phyloP scores from a whole-genome alignment of 768 basidiomycete species.

The Tephrocybe sp. region DNA sequence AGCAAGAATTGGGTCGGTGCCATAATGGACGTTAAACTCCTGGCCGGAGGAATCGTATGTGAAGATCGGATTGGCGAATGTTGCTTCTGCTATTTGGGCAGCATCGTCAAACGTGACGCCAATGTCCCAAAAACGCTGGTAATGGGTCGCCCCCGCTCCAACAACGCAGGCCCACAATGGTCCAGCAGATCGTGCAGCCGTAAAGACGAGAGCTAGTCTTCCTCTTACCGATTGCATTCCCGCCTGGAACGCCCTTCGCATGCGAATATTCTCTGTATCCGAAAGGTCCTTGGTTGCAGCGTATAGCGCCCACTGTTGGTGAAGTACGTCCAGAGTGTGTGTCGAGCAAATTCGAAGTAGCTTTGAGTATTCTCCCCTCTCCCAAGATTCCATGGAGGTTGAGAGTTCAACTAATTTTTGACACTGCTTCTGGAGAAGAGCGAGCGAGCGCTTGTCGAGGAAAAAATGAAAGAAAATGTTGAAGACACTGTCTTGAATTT shows the following conservation, averaged over 20 bases:
- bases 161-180: slow-evolving; percentile 25
- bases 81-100: slow-evolving; percentile 20
- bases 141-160: slow-evolving; percentile 19
- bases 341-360: slow-evolving; percentile 37
- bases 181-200: slow-evolving; percentile 34
- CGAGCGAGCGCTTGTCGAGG: slow-evolving; percentile 35
- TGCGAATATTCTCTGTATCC: slow-evolving; percentile 8
- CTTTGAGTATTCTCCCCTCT: slow-evolving; percentile 33
- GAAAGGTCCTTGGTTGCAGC: slow-evolving; percentile 27
- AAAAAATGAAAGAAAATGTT: slow-evolving; percentile 51
- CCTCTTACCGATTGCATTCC: slow-evolving; percentile 19
- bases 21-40: slow-evolving; percentile 42
- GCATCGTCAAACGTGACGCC: slow-evolving; percentile 34
- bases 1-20: slow-evolving; percentile 37
- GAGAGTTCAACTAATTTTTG: slow-evolving; percentile 34
- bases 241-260: slow-evolving; percentile 21
- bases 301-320: slow-evolving; percentile 40
- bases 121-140: slow-evolving; percentile 38
- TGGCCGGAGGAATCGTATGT: slow-evolving; percentile 38
- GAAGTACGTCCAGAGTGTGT: slow-evolving; percentile 38
- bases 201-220: background rate
- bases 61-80: slow-evolving; percentile 46
- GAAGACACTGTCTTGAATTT: slow-evolving; percentile 30
- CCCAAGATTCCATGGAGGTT: slow-evolving; percentile 35
- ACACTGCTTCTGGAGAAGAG: slow-evolving; percentile 38